Evolutionary conservation across 352 stramenopile species (phyloP).

Genomic region (Phytophthora quininea): DNA sequence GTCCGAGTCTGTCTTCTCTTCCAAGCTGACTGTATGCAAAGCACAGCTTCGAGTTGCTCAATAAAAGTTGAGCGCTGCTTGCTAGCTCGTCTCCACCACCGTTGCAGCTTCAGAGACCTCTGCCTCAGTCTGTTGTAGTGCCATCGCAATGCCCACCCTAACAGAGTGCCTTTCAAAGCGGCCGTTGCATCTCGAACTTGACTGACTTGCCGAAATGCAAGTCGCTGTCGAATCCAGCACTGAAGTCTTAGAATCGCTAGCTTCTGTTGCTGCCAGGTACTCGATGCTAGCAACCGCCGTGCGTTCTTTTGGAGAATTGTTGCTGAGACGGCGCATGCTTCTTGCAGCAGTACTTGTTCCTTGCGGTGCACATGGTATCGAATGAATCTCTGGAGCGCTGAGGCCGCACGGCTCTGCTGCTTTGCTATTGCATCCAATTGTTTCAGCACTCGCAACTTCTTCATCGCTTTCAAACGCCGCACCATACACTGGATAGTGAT

Average conservation of each 20-base stretch:
- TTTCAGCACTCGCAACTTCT: constrained; percentile 22
- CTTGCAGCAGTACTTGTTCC: constrained; percentile 33
- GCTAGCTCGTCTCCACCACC: constrained; percentile 49
- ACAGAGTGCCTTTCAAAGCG: constrained; percentile 22
- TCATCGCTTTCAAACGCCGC: constrained; percentile 20
- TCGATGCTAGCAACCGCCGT: constrained; percentile 32
- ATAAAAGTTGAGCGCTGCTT: constrained; percentile 27
- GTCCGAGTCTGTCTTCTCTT: constrained; percentile 24
- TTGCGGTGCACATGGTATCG: constrained; percentile 46
- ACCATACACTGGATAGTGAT: constrained; percentile 51
- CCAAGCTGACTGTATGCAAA: constrained; percentile 59
- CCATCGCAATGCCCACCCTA: constrained; percentile 25
- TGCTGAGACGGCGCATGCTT: constrained; percentile 48
- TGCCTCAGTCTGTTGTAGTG: constrained; percentile 19
- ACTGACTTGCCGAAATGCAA: constrained; percentile 10
- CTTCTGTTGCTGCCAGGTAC: constrained; percentile 17
- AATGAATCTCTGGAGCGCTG: constrained; percentile 47
- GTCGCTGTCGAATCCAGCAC: constrained; percentile 38
- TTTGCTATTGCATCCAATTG: constrained; percentile 14
- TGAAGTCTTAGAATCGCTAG: constrained; percentile 35
- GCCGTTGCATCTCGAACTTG: constrained; percentile 17
- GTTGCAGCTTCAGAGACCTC: constrained; percentile 33
- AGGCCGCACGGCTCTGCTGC: constrained; percentile 14
- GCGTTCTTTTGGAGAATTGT: constrained; percentile 56
- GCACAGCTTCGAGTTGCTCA: constrained; percentile 36